Evolutionary conservation across 106 monocot species (phyloP).

Genomic region (Amphibolis antarctica): DNA sequence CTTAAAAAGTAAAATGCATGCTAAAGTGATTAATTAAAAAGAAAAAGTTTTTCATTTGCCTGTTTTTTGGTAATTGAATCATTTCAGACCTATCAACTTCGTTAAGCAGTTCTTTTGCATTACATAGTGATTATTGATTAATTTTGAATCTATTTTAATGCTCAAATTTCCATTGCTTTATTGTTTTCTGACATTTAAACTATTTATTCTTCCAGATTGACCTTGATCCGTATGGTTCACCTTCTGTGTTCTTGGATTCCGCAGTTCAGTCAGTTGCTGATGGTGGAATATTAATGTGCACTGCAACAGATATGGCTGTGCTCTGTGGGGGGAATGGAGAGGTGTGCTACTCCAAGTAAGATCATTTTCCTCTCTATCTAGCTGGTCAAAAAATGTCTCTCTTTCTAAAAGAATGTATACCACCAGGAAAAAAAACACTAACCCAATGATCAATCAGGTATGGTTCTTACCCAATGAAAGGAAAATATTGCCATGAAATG

Average conservation of each 20-base stretch:
- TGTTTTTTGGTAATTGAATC: too few species aligned
- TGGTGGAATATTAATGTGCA: conserved; percentile 92
- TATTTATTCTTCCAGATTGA: conserved; percentile 48
- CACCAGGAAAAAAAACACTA: not conserved
- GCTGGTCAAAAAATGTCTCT: too few species aligned
- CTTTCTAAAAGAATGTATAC: too few species aligned
- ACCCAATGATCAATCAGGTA: conserved; percentile 34
- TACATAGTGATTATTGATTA: not conserved
- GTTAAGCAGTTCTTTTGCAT: too few species aligned
- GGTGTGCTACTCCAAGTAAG: conserved; percentile 91
- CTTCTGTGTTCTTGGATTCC: conserved; percentile 82
- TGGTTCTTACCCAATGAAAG: conserved; percentile 86
- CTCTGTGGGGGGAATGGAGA: conserved; percentile 86
- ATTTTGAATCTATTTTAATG: not conserved
- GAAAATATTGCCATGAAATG: conserved; percentile 94
- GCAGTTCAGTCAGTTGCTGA: conserved; percentile 88
- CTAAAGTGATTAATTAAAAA: too few species aligned
- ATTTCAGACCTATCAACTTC: too few species aligned
- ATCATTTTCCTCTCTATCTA: not conserved
- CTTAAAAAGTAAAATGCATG: too few species aligned
- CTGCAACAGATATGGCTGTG: conserved; percentile 97
- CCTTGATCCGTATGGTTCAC: conserved; percentile 95
- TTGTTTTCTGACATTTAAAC: not conserved
- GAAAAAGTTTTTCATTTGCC: too few species aligned
- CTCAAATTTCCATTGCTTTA: not conserved